Conservation (phyloP, 2,329 filamentous ascomycete species). For the Alternaria gaisen region DNA sequence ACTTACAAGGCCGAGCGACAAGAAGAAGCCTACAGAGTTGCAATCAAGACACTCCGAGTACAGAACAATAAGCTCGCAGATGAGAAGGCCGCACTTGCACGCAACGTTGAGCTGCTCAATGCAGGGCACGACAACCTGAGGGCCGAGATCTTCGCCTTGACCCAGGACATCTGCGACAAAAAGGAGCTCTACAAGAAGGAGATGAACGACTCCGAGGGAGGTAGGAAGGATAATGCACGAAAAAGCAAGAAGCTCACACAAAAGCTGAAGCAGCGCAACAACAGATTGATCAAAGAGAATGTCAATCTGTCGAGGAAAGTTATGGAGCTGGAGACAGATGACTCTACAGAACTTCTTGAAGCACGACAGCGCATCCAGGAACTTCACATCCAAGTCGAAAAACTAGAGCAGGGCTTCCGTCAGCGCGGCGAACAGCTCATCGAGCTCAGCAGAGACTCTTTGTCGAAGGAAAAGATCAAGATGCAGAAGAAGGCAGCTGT, state of each 20-base stretch:
- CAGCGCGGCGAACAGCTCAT: constrained; percentile 2
- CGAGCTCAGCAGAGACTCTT: not conserved
- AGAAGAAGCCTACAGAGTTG: not conserved
- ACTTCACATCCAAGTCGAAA: not conserved
- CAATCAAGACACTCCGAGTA: not conserved
- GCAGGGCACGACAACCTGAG: not conserved
- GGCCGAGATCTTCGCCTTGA: not conserved
- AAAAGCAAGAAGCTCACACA: not conserved
- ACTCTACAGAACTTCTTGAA: not conserved
- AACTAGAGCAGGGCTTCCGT: not conserved
- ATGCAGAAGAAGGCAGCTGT: constrained; percentile 2
- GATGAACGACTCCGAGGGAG: not conserved
- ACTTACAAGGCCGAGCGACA: not conserved
- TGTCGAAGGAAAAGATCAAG: not conserved
- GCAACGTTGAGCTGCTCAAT: not conserved
- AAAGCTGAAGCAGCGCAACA: not conserved
- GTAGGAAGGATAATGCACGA: not conserved
- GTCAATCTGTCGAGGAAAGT: not conserved
- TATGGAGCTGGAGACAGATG: not conserved
- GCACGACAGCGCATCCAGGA: not conserved
- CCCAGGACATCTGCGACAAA: not conserved
- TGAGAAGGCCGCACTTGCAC: not conserved
- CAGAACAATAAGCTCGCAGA: not conserved
- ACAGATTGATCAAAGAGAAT: not conserved
- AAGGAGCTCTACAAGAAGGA: not conserved